Percentiles rank a stretch among this genome's conserved stretches.
These are phyloP conservation scores for Lepiota subincarnata DNA, from an alignment of 768 basidiomycete species.

Conservation along the genomic window DNA sequence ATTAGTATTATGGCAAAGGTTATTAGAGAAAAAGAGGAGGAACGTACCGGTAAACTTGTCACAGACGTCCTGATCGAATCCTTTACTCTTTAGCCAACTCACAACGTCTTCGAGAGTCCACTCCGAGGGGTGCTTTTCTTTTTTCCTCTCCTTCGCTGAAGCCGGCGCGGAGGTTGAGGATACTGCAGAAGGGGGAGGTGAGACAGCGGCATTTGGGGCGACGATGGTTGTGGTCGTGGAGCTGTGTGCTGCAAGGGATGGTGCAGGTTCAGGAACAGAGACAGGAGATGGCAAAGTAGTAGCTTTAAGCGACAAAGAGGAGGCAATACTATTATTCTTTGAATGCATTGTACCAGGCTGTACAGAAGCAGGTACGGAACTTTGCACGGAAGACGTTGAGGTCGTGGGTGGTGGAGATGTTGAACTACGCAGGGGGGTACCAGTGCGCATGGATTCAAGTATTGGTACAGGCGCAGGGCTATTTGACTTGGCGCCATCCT, in stretches of 20 bases:
- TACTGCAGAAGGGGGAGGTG: slow-evolving; percentile 4
- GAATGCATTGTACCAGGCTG: slow-evolving; percentile 8
- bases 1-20: not conserved
- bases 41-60: slow-evolving; percentile 83
- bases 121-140: slow-evolving; percentile 50
- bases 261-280: not conserved
- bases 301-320: slow-evolving; percentile 11
- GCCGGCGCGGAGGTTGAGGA: slow-evolving; percentile 3
- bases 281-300: slow-evolving; percentile 8
- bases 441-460: not conserved
- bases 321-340: slow-evolving; percentile 24
- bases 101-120: slow-evolving; percentile 91
- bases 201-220: slow-evolving; percentile 14
- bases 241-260: not conserved
- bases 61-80: slow-evolving; percentile 80
- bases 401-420: not conserved
- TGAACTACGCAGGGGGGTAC: not conserved
- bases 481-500: not conserved
- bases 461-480: not conserved
- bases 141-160: slow-evolving; percentile 24
- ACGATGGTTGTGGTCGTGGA: not conserved
- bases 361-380: not conserved
- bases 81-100: slow-evolving; percentile 80
- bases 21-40: not conserved
- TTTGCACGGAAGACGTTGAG: not conserved